These are phyloP conservation scores for Cymbopogon citratus DNA, from an alignment of 176 grass and related monocot genomes.

Conservation along the genomic window DNA sequence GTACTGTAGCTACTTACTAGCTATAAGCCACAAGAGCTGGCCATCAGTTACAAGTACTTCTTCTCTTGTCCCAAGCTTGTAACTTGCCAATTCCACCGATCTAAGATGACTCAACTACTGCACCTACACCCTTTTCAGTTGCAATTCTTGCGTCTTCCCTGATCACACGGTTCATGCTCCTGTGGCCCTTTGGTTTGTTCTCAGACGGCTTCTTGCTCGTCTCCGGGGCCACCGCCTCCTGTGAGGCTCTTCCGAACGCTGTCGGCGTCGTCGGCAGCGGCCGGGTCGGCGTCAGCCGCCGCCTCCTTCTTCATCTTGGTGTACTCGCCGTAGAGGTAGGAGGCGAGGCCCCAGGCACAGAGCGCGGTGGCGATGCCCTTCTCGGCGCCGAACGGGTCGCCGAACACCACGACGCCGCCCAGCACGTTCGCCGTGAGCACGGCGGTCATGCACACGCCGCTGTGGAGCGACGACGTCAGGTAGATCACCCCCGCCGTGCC, in stretches of 20 bases:
- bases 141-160: not conserved
- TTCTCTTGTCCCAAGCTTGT: not conserved
- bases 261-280: not conserved
- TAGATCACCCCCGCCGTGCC: conserved; percentile 81
- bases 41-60: not conserved
- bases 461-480: conserved; percentile 73
- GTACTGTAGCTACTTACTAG: not conserved
- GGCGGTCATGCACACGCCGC: conserved; percentile 84
- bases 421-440: conserved; percentile 69
- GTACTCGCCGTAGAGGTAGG: conserved; percentile 85
- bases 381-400: conserved; percentile 63
- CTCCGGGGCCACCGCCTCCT: not conserved
- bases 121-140: conserved; percentile 12
- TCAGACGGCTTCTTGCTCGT: conserved; percentile 26
- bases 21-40: not conserved
- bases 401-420: conserved; percentile 61
- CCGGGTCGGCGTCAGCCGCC: not conserved
- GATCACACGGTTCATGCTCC: not conserved
- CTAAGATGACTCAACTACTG: conserved; percentile 24
- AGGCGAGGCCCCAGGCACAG: conserved; percentile 74
- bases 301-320: conserved; percentile 27
- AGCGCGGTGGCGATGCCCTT: conserved; percentile 72
- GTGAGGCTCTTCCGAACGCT: conserved; percentile 18
- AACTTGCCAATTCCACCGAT: conserved; percentile 17
- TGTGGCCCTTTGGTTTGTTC: not conserved